Evolutionary conservation across 257 asterid species (phyloP), one percentile per base, ranked within the genome.

Genomic region (Solanum chiquidenum): DNA sequence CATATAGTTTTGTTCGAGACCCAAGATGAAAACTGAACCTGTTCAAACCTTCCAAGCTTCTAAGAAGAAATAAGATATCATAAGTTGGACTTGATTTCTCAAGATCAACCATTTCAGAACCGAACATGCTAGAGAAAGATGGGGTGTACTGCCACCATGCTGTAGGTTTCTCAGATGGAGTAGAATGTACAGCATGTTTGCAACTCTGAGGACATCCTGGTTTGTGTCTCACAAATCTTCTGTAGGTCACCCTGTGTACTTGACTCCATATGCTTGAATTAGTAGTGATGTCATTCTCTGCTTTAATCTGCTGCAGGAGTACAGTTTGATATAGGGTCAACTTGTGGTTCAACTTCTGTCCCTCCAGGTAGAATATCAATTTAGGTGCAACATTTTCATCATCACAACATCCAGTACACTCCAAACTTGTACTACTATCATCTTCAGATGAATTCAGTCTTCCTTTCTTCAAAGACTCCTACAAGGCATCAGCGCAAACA

Each of bases 321-420:
- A 97, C 90, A 82, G 95, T 93, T 88, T 97, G 99, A 88, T 96
- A 97, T 38, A 96, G 90, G 62, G 98, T 91, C 90, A 94, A 84
- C 37, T 92, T 86, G 52, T 68, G 87, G 90, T 91, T 93, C 88
- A 94, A 90, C 85, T 90, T 91, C 90, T 93, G 90, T 86, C 97
- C 99, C 40, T 96, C 96, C 88, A 94, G 89, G 90, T 86, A 93
- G 88, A 97, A 91, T 49, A 89, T 87, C 93, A 97, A 89, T 88
- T 91, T 94, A 62, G 89, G 90, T 6, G 94, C 89, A 83, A 92
- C 85, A 77, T 91, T 92, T 86, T 91, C 93, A 86, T 80, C 86
- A 71, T 89, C 88, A 80, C 86, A 80, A 89, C 87, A 86, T 86
- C 90, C 90, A 75, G 90, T 90, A 87, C 89, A 71, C 87, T 88